Conservation (phyloP, 2,329 filamentous ascomycete genomes). For the Didymosphaeria variabile region DNA sequence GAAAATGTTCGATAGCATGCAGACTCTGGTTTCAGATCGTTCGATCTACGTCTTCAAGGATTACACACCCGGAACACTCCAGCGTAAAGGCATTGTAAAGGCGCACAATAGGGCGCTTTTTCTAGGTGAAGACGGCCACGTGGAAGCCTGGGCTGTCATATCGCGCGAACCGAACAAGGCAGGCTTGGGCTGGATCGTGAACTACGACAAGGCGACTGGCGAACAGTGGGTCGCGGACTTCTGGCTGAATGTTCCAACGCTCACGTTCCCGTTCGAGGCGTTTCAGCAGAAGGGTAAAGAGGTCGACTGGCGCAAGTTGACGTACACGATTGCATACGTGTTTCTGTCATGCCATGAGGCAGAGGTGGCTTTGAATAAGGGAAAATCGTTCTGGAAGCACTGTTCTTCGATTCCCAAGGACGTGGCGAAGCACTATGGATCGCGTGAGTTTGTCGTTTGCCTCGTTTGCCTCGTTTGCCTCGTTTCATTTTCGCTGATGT, state of each 20-base stretch:
- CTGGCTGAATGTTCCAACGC: not conserved
- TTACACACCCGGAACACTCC: not conserved
- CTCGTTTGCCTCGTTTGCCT: not conserved
- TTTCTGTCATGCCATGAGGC: not conserved
- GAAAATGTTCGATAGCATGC: not conserved
- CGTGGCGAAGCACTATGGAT: not conserved
- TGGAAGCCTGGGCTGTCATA: not conserved
- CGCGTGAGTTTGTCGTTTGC: not conserved
- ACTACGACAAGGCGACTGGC: not conserved
- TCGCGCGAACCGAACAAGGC: conserved; percentile 4
- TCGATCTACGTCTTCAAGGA: not conserved
- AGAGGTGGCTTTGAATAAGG: conserved; percentile 1
- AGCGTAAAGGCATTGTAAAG: conserved; percentile 1
- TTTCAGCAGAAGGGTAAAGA: not conserved
- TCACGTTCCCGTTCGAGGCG: conserved; percentile 4
- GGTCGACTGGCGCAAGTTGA: not conserved
- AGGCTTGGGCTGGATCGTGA: not conserved
- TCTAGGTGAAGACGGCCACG: not conserved
- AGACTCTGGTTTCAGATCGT: not conserved
- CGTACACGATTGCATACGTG: conserved; percentile 4
- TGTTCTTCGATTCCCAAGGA: not conserved
- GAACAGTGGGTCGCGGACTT: not conserved
- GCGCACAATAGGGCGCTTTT: not conserved
- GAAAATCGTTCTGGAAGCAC: not conserved
- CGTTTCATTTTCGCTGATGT: not conserved